Conservation (phyloP, 139 green algal species). For the Micromonas pusilla region DNA sequence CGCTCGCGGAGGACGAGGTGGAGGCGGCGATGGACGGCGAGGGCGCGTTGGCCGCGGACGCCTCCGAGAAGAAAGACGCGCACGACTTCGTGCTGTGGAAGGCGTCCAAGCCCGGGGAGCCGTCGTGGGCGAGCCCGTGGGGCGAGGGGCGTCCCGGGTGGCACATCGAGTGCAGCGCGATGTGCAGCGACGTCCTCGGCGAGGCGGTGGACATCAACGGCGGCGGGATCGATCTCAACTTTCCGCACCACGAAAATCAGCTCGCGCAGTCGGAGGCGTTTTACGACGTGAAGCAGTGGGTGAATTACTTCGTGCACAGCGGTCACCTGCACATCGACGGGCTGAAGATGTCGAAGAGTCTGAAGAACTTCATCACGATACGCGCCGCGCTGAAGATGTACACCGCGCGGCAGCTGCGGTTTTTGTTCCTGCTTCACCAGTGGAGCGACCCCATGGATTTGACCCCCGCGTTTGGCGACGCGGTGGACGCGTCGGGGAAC, state of each 20-base stretch:
- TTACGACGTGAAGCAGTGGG: conserved; percentile 75
- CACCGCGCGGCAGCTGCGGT: conserved; percentile 76
- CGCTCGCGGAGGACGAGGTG: conserved; percentile 49
- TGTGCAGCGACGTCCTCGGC: conserved; percentile 82
- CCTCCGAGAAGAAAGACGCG: conserved; percentile 21
- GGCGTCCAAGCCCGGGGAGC: conserved; percentile 82
- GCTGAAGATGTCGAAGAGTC: conserved; percentile 95
- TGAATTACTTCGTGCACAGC: conserved; percentile 96
- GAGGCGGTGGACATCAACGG: conserved; percentile 80
- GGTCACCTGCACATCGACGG: conserved; percentile 94
- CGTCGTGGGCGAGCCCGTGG: conserved; percentile 87
- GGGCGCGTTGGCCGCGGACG: background rate
- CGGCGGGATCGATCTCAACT: conserved; percentile 88
- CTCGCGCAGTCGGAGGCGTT: conserved; percentile 85
- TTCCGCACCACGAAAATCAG: conserved; percentile 99
- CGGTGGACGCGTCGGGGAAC: background rate
- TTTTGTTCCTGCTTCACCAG: conserved; percentile 84
- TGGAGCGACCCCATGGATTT: conserved; percentile 67
- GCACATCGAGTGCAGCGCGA: conserved; percentile 99
- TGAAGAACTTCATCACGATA: conserved; percentile 99
- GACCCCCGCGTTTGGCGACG: conserved; percentile 2
- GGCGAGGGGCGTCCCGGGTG: conserved; percentile 70
- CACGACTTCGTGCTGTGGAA: conserved; percentile 98
- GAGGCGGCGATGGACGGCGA: conserved; percentile 36
- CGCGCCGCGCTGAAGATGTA: conserved; percentile 69